Percentiles rank a stretch among this genome's conserved stretches.
phyloP scores from a whole-genome alignment of 2,329 filamentous ascomycete species.

The Colletotrichum sp. region DNA sequence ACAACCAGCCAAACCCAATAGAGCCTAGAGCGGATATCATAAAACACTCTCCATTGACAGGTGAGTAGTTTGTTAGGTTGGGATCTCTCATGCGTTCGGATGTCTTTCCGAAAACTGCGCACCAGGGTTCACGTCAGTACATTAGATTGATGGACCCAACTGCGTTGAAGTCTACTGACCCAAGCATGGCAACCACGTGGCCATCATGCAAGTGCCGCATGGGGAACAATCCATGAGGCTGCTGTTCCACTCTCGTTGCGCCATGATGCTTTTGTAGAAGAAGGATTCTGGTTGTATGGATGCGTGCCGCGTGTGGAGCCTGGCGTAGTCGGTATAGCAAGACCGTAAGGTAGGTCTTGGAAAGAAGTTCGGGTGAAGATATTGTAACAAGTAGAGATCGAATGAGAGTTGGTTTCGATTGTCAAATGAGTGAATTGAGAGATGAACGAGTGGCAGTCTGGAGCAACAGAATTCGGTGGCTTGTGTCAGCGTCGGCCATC shows the following conservation, averaged over 20 bases:
- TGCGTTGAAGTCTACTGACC: background rate
- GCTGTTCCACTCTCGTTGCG: background rate
- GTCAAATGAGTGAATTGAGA: background rate
- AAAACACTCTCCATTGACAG: background rate
- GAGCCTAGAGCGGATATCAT: background rate
- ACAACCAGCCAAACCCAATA: background rate
- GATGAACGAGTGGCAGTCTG: background rate
- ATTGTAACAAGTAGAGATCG: background rate
- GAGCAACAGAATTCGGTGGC: background rate
- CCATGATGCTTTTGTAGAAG: background rate
- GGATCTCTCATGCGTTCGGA: background rate
- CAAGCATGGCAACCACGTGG: background rate
- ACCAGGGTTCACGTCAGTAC: background rate
- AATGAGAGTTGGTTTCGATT: rapidly evolving
- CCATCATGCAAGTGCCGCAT: background rate
- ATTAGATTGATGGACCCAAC: background rate
- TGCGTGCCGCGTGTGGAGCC: background rate
- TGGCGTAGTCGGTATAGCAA: background rate
- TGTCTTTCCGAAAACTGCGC: background rate
- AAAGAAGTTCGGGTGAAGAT: background rate
- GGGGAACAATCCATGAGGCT: background rate
- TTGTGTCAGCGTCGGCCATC: background rate
- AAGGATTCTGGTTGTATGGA: background rate
- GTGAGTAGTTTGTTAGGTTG: background rate
- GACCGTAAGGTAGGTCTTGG: background rate